Evolutionary conservation across 2,329 filamentous ascomycete species (phyloP), one percentile per base, ranked within the genome.

Genomic region (Rutstroemia sp.): DNA sequence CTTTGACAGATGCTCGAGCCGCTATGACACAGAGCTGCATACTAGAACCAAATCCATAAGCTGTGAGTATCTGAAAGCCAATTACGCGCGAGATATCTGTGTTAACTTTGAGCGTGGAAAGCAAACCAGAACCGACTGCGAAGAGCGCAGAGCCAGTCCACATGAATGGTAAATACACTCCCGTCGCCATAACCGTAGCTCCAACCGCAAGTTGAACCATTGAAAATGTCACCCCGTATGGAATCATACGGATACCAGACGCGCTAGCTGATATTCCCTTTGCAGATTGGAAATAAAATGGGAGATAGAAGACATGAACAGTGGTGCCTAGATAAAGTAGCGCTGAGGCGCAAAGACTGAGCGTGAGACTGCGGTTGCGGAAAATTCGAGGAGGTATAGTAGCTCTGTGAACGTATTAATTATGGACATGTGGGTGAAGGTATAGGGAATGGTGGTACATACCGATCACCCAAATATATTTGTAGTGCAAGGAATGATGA

Each of bases 31-130:
- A 37, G 9, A 49, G 47, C 62, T 84, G 80, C 74, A 85, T 79
- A 10, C 78, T 78, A 27, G 78, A 71, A 2, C 82, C 82, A 5
- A 79, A 73, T 38, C 80, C 80, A 5, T 79, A 69, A 27, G 79
- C 81, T 21, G 73, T 71, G n/a, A 83, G 62, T 49, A 81, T 75
- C 63, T 81, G 79, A 66, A 77, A 82, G 21, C 79, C 79, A 58
- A 82, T 77, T 77, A 79, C 81, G 38, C 73, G 18, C 67, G 65
- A 49, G 19, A 38, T 27, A 2, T 21, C 18, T 12, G 52, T 58
- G 12, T 45, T 46, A n/a, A 51, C 27, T 49, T 71, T 67, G 21
- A 81, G 74, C 0, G 78, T 81, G 0, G 78, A 77, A 58, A 83
- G 72, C 55, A 84, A 72, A 30, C 78, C 80, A 77, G 76, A 60